A percentile compares a stretch with the other conserved stretches of the same genome.
These are phyloP conservation scores for Echites panduratus DNA, from an alignment of 257 asterid species.

Conservation along the genomic window DNA sequence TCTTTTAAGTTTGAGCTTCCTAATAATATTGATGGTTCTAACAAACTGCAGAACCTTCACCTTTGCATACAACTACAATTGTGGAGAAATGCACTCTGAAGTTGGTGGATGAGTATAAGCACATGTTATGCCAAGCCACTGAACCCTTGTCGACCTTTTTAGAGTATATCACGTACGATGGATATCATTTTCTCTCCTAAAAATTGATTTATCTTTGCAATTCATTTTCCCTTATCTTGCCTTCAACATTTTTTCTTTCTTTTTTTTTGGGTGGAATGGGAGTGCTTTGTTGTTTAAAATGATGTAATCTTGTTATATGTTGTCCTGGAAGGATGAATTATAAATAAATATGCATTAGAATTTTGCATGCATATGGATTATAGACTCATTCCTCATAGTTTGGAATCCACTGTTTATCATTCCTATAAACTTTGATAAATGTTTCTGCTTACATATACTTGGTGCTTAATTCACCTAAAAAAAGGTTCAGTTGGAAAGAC, in stretches of 20 bases:
- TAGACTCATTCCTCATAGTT: background rate
- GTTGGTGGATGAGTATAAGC: conserved; percentile 83
- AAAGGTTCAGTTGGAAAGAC: background rate
- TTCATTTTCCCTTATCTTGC: background rate
- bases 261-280: background rate
- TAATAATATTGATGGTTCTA: conserved; percentile 13
- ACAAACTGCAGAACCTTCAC: conserved; percentile 76
- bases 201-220: background rate
- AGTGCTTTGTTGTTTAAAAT: background rate
- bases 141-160: conserved; percentile 84
- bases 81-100: conserved; percentile 98
- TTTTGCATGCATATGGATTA: background rate
- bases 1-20: background rate
- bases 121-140: conserved; percentile 89
- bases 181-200: conserved; percentile 2
- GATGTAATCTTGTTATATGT: background rate
- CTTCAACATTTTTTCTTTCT: background rate
- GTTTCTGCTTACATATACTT: background rate
- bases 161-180: conserved; percentile 73
- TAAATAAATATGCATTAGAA: too few relatives aligned
- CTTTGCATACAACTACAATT: conserved; percentile 83
- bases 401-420: background rate
- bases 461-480: background rate
- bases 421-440: background rate
- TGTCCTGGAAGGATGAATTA: background rate